These are phyloP conservation scores for Aquilaria sinensis DNA, from an alignment of 345 rosid genomes.

Conservation along the genomic window DNA sequence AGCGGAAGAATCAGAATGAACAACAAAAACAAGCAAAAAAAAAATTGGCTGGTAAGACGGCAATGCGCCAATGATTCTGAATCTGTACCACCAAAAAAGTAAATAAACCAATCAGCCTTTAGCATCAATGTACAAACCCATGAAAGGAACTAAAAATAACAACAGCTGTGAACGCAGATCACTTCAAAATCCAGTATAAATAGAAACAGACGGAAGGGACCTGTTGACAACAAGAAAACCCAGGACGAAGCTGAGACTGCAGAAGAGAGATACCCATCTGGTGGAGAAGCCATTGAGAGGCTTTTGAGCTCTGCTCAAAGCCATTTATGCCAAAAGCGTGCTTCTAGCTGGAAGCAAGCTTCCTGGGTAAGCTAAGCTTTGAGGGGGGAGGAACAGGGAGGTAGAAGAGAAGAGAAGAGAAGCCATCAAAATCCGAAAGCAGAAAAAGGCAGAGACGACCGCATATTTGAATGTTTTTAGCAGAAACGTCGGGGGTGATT, in stretches of 20 bases:
- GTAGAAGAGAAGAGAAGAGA: constrained; percentile 17
- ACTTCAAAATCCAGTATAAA: constrained; percentile 12
- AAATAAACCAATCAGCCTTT: constrained; percentile 1
- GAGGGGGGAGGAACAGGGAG: constrained; percentile 13
- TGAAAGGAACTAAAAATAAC: neutral
- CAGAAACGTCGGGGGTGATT: constrained; percentile 5
- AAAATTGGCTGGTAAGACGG: neutral
- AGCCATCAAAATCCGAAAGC: neutral
- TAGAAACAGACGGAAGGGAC: constrained; percentile 23
- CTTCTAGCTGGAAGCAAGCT: constrained; percentile 28
- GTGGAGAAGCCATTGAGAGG: constrained; percentile 54
- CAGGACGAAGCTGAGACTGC: constrained; percentile 69
- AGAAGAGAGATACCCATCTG: constrained; percentile 57
- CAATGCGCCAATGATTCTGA: constrained; percentile 15
- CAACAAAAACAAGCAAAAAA: no score
- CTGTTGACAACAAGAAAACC: constrained; percentile 71
- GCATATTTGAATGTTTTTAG: neutral
- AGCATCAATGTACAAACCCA: neutral
- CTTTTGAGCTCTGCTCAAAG: constrained; percentile 53
- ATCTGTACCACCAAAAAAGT: constrained; percentile 8
- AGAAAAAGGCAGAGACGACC: neutral
- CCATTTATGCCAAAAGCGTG: constrained; percentile 32
- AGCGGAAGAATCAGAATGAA: no score
- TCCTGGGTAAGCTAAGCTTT: constrained; percentile 5
- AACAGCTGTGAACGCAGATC: constrained; percentile 16